Evolutionary conservation across 495 filamentous ascomycete species (phyloP).

Genomic region (Lasiosphaeria hispida): DNA sequence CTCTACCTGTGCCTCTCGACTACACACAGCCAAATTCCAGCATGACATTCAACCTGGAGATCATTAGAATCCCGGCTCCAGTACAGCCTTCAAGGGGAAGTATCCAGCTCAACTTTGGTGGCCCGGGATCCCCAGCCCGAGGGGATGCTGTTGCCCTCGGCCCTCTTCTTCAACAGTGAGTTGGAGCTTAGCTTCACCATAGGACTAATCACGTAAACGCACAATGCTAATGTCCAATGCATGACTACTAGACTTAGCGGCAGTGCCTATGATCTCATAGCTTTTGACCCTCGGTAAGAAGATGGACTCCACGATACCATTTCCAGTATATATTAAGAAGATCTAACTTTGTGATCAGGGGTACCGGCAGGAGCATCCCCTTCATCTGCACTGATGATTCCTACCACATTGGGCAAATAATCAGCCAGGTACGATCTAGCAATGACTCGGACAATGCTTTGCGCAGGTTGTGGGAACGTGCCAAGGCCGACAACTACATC

Average conservation of each 20-base stretch:
- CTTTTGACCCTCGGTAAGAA: conserved; percentile 39
- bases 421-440: neutral
- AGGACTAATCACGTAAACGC: no score
- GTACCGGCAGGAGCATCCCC: conserved; percentile 37
- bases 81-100: conserved; percentile 36
- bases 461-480: conserved; percentile 24
- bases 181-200: neutral
- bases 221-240: no score
- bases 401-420: neutral
- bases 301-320: no score
- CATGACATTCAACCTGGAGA: conserved; percentile 33
- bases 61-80: conserved; percentile 33
- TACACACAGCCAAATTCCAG: conserved; percentile 35
- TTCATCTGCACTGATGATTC: conserved; percentile 30
- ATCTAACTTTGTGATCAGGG: conserved; percentile 19
- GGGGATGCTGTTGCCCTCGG: conserved; percentile 18
- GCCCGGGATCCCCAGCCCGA: conserved; percentile 35
- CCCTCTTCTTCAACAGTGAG: conserved; percentile 21
- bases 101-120: conserved; percentile 48
- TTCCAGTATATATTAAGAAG: neutral
- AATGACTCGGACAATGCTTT: conserved; percentile 24
- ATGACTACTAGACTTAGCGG: conserved; percentile 27
- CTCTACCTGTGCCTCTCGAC: conserved; percentile 41
- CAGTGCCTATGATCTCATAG: conserved; percentile 39
- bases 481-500: conserved; percentile 13